Conservation (phyloP, 2,329 filamentous ascomycete genomes). For the Talaromyces sp. region DNA sequence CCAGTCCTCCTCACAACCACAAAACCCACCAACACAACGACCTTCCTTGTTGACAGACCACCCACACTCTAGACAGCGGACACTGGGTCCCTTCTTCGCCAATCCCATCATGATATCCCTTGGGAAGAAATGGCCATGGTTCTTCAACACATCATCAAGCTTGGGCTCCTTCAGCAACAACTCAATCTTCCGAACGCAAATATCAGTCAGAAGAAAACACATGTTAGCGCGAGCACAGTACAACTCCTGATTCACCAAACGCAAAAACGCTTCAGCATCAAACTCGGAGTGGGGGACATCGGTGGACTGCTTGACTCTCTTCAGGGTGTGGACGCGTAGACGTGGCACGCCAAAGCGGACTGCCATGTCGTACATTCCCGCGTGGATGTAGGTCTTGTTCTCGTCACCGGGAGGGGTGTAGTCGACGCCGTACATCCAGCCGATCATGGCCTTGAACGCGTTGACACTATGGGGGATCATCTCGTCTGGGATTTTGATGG, state of each 20-base stretch:
- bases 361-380: neutral
- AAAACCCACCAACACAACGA: neutral
- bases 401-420: neutral
- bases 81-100: neutral
- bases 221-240: neutral
- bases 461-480: neutral
- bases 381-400: neutral
- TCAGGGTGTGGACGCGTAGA: neutral
- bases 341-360: neutral
- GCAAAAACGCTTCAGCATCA: neutral
- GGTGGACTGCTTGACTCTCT: neutral
- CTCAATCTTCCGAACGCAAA: neutral
- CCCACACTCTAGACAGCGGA: neutral
- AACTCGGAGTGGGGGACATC: neutral
- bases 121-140: neutral
- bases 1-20: neutral
- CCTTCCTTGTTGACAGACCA: neutral
- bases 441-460: neutral
- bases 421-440: slow-evolving; percentile 8
- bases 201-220: neutral
- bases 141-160: neutral
- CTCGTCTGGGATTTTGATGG: neutral
- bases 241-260: neutral
- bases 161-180: neutral
- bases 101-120: neutral